Conservation (phyloP, 768 basidiomycete species). For the Boletus huronensis region DNA sequence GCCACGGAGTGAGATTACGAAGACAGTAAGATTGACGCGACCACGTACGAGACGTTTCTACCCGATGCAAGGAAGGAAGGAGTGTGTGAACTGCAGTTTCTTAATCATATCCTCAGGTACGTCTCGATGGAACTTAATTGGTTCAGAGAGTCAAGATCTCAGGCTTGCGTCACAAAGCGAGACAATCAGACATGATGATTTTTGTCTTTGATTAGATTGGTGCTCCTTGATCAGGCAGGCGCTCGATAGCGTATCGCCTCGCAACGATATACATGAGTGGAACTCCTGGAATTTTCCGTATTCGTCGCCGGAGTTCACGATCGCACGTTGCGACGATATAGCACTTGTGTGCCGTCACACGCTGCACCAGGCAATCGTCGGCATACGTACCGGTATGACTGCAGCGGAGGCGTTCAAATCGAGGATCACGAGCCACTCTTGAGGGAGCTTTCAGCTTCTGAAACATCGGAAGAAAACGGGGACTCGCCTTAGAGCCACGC, state of each 20-base stretch:
- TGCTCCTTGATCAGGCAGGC: conserved; percentile 90
- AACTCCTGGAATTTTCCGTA: conserved; percentile 90
- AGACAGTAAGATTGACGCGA: neutral
- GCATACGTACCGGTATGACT: conserved; percentile 97
- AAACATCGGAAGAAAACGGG: neutral
- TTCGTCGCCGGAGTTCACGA: conserved; percentile 85
- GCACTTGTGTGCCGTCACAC: conserved; percentile 92
- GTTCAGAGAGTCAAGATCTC: neutral
- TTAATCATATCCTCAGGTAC: neutral
- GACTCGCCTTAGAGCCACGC: conserved; percentile 86
- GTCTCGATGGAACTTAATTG: neutral
- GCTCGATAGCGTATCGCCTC: conserved; percentile 89
- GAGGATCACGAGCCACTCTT: conserved; percentile 94
- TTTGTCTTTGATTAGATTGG: conserved; percentile 41
- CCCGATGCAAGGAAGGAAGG: neutral
- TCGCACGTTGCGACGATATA: conserved; percentile 98
- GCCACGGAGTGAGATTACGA: neutral
- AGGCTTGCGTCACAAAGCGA: neutral
- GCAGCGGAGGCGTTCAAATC: conserved; percentile 92
- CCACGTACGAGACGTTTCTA: neutral
- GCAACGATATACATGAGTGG: conserved; percentile 97
- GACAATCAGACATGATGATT: neutral
- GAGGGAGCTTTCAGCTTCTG: conserved; percentile 10
- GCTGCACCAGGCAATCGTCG: conserved; percentile 96
- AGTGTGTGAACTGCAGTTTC: neutral